phyloP scores from a whole-genome alignment of 805 yeast species.

The Limtongia smithiae region DNA sequence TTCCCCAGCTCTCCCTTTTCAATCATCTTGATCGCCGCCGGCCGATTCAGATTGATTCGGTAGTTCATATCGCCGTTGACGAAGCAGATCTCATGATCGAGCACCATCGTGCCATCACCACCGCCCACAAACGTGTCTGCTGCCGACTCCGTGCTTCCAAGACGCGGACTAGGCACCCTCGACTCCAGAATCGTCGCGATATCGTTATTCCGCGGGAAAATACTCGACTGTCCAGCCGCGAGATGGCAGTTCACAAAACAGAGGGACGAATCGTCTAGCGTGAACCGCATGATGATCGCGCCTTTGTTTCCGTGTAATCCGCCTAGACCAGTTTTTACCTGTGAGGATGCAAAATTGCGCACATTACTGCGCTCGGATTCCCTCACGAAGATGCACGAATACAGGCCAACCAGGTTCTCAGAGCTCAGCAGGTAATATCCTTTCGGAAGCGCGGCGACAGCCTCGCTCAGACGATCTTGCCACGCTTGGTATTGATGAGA shows the following conservation, averaged over 20 bases:
- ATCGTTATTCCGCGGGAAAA: slow-evolving; percentile 81
- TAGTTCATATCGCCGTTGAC: slow-evolving; percentile 96
- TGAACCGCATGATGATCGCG: slow-evolving; percentile 67
- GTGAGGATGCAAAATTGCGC: slow-evolving; percentile 61
- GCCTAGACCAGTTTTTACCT: slow-evolving; percentile 89
- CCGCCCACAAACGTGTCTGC: slow-evolving; percentile 36
- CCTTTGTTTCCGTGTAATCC: slow-evolving; percentile 81
- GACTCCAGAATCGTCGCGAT: slow-evolving; percentile 64
- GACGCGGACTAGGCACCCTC: slow-evolving; percentile 41
- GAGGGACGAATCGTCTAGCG: slow-evolving; percentile 61
- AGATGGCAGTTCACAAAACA: slow-evolving; percentile 84
- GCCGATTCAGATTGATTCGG: slow-evolving; percentile 69
- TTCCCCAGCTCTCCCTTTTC: slow-evolving; percentile 46
- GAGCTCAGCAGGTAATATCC: slow-evolving; percentile 61
- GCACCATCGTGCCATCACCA: slow-evolving; percentile 49
- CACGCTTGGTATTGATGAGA: slow-evolving; percentile 39
- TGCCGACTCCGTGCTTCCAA: slow-evolving; percentile 3
- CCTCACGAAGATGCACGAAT: slow-evolving; percentile 63
- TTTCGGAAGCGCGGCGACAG: slow-evolving; percentile 30
- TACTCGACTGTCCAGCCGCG: slow-evolving; percentile 85
- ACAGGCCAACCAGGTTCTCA: slow-evolving; percentile 83
- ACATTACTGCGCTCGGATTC: slow-evolving; percentile 51
- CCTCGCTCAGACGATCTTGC: slow-evolving; percentile 35
- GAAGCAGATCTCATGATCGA: slow-evolving; percentile 76
- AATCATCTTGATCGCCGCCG: slow-evolving; percentile 59